Percentiles rank a stretch among this genome's conserved stretches.
Evolutionary conservation across 495 filamentous ascomycete species (phyloP).

Genomic region (Sabuloglossum arenarium): DNA sequence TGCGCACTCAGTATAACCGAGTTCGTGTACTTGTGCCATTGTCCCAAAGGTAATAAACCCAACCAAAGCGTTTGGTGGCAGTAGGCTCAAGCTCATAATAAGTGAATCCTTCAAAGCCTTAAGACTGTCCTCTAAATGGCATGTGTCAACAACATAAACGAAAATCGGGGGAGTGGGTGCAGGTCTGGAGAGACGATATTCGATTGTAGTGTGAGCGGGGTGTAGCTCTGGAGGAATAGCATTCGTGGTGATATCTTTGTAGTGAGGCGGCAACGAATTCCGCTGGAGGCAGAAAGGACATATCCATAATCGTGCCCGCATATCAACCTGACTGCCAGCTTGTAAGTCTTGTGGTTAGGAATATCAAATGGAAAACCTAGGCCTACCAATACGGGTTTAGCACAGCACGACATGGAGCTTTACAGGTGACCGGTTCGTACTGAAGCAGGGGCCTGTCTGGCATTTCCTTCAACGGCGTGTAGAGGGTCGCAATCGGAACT

Average conservation of each 20-base stretch:
- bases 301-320: conserved; percentile 88
- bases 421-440: conserved; percentile 97
- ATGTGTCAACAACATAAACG: conserved; percentile 93
- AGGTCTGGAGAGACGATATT: conserved; percentile 83
- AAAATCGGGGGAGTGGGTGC: conserved; percentile 93
- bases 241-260: conserved; percentile 94
- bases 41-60: conserved; percentile 92
- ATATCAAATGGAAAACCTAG: background rate
- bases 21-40: conserved; percentile 96
- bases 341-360: conserved; percentile 1
- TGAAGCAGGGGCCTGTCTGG: conserved; percentile 72
- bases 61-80: conserved; percentile 85
- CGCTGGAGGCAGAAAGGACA: conserved; percentile 95
- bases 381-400: conserved; percentile 86
- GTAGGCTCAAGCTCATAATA: conserved; percentile 85
- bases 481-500: conserved; percentile 89
- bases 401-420: conserved; percentile 84
- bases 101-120: conserved; percentile 90
- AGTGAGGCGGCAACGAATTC: conserved; percentile 88
- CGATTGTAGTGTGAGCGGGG: conserved; percentile 84
- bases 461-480: conserved; percentile 93
- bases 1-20: conserved; percentile 93
- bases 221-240: conserved; percentile 92
- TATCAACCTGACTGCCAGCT: conserved; percentile 63
- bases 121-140: conserved; percentile 94